A percentile compares a stretch with the other conserved stretches of the same genome.
Conservation (phyloP, 495 filamentous ascomycete genomes). For the Neurospora sp. region DNA sequence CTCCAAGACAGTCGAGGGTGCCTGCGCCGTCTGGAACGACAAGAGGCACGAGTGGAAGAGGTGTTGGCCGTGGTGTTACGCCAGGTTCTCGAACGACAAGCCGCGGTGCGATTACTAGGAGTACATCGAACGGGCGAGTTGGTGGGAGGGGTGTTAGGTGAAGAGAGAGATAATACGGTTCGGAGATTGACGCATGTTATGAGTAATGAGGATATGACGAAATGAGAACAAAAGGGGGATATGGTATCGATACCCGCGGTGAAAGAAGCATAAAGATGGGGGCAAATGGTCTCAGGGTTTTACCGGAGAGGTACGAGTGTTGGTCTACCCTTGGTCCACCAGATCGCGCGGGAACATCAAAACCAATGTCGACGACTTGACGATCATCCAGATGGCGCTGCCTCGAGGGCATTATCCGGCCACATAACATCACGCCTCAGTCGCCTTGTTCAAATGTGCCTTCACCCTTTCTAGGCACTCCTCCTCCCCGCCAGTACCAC, state of each 20-base stretch:
- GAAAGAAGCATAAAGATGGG: neutral
- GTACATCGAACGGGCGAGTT: constrained; percentile 11
- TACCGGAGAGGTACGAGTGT: neutral
- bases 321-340: neutral
- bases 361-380: neutral
- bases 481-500: constrained; percentile 7
- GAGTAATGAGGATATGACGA: neutral
- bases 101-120: neutral
- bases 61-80: constrained; percentile 22
- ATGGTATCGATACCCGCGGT: neutral
- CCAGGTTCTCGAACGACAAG: constrained; percentile 34
- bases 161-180: neutral
- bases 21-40: constrained; percentile 24
- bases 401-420: neutral
- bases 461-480: constrained; percentile 15
- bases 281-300: neutral
- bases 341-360: neutral
- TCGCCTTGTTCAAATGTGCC: constrained; percentile 13
- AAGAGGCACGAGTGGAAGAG: constrained; percentile 29
- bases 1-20: constrained; percentile 37
- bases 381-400: neutral
- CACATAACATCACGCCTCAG: constrained; percentile 1
- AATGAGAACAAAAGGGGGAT: neutral
- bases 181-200: neutral
- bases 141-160: constrained; percentile 28